Evolutionary conservation across 768 basidiomycete genomes (phyloP).

Genomic region (Coprinopsis sp.): DNA sequence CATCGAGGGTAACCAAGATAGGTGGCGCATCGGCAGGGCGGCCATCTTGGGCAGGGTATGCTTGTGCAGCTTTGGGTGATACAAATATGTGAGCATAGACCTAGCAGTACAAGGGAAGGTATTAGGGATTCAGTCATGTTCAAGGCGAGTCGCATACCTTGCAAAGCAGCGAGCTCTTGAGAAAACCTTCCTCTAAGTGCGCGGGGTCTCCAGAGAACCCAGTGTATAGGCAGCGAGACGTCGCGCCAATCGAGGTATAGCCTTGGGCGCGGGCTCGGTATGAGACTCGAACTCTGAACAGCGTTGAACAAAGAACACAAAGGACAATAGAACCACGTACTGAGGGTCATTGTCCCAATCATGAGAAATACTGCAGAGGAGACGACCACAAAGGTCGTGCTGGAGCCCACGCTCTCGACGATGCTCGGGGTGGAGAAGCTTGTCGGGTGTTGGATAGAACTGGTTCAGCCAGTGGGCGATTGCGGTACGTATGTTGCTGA

Average conservation of each 20-base stretch:
- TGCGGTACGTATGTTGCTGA: slow-evolving; percentile 13
- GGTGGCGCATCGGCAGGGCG: slow-evolving; percentile 12
- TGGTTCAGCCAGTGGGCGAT: slow-evolving; percentile 21
- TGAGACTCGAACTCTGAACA: slow-evolving; percentile 13
- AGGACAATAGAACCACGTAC: slow-evolving; percentile 10
- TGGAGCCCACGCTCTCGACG: slow-evolving; percentile 13
- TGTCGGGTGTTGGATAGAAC: slow-evolving; percentile 1
- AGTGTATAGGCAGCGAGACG: slow-evolving; percentile 16
- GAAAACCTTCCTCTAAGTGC: slow-evolving; percentile 16
- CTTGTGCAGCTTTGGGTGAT: slow-evolving; percentile 14
- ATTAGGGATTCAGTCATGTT: neutral
- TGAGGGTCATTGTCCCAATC: slow-evolving; percentile 21
- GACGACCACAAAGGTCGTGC: slow-evolving; percentile 22
- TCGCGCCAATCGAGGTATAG: slow-evolving; percentile 11
- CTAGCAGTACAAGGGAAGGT: slow-evolving; percentile 7
- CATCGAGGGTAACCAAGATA: neutral
- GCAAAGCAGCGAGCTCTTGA: slow-evolving; percentile 17
- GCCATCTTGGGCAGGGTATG: slow-evolving; percentile 8
- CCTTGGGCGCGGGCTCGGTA: slow-evolving; percentile 12
- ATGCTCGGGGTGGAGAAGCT: slow-evolving; percentile 1
- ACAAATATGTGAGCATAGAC: slow-evolving; percentile 16
- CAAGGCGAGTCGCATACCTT: slow-evolving; percentile 14
- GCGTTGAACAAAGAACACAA: neutral
- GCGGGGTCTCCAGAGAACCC: slow-evolving; percentile 6
- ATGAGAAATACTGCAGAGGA: slow-evolving; percentile 25